These are phyloP conservation scores for Nissolia schottii DNA, from an alignment of 306 rosid species.

Conservation along the genomic window DNA sequence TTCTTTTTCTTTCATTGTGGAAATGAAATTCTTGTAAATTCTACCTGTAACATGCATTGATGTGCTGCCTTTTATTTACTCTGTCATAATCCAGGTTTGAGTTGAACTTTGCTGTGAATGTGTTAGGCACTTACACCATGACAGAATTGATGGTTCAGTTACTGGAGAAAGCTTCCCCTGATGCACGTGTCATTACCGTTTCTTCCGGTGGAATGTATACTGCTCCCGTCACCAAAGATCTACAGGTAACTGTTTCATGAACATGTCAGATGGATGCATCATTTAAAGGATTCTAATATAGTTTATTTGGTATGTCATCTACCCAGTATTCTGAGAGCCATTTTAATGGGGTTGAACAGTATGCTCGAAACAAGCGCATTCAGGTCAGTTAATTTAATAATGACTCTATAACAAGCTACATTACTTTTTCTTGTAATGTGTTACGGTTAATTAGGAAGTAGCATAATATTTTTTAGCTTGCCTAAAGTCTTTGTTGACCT, in stretches of 20 bases:
- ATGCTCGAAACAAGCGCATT: constrained; percentile 81
- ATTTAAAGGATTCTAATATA: neutral
- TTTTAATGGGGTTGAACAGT: constrained; percentile 69
- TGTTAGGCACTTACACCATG: constrained; percentile 64
- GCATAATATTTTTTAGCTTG: neutral
- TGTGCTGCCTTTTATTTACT: neutral
- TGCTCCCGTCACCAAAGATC: constrained; percentile 65
- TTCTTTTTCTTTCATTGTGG: neutral
- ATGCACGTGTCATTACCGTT: constrained; percentile 88
- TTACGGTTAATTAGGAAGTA: neutral
- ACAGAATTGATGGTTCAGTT: constrained; percentile 75
- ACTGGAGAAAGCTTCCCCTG: constrained; percentile 87
- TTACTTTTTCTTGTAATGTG: neutral
- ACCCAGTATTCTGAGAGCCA: constrained; percentile 52
- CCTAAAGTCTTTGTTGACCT: neutral
- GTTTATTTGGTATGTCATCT: constrained; percentile 15
- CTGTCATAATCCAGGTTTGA: constrained; percentile 56
- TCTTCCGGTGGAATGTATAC: constrained; percentile 97
- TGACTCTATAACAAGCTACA: neutral
- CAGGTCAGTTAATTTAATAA: constrained; percentile 58
- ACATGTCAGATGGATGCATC: neutral
- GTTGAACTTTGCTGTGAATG: constrained; percentile 79
- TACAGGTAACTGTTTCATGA: constrained; percentile 50
- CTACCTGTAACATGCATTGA: neutral
- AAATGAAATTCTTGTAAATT: neutral